A percentile compares a stretch with the other conserved stretches of the same genome.
phyloP scores from a whole-genome alignment of 768 basidiomycete genomes.

The Phaffia tasmanica region DNA sequence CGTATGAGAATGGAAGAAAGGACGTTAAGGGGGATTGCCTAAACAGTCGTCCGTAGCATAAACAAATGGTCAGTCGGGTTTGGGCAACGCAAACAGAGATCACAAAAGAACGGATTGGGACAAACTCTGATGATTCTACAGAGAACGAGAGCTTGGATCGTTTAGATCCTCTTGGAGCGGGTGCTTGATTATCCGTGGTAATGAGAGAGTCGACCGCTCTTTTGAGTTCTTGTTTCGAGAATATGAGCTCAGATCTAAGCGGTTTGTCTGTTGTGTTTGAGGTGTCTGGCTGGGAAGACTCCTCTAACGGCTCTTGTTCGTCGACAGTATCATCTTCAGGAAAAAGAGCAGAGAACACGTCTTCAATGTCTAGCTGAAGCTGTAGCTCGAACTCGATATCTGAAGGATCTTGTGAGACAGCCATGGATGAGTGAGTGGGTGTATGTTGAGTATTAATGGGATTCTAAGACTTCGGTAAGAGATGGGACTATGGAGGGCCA shows the following conservation, averaged over 20 bases:
- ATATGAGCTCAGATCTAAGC: background rate
- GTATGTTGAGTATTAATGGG: no score
- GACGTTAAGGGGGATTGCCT: background rate
- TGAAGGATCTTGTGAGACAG: no score
- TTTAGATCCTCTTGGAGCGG: background rate
- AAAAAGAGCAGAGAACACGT: constrained; percentile 13
- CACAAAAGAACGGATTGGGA: background rate
- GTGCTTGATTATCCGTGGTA: background rate
- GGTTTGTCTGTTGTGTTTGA: background rate
- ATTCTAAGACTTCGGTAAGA: no score
- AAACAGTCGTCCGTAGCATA: background rate
- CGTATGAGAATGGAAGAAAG: constrained; percentile 12
- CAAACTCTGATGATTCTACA: background rate
- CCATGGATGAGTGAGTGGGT: no score
- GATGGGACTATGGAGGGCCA: no score
- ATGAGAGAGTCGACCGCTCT: constrained; percentile 8
- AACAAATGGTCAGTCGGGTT: background rate
- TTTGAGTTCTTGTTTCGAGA: constrained; percentile 13
- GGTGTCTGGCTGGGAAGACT: background rate
- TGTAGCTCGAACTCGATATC: constrained; percentile 8
- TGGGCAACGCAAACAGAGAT: background rate
- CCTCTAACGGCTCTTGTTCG: background rate
- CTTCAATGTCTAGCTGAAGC: constrained; percentile 12
- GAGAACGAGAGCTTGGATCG: constrained; percentile 7
- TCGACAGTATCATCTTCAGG: constrained; percentile 4